Evolutionary conservation across 352 stramenopile species (phyloP), one percentile per base, ranked within the genome.

Genomic region (Pythium rhizo-oryzae): DNA sequence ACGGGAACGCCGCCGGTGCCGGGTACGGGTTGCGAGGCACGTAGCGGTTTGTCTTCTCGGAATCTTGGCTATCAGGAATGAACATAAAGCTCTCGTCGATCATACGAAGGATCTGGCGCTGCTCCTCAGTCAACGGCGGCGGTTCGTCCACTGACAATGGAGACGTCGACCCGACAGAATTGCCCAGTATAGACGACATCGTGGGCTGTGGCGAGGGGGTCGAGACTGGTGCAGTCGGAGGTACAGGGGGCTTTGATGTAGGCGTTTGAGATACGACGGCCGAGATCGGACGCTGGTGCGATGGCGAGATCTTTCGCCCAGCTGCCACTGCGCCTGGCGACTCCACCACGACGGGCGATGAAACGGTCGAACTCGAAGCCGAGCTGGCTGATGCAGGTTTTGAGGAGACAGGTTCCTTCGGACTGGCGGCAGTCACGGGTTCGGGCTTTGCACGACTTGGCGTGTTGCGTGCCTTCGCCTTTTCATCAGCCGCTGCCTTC

Each of bases 1-100:
- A 82, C 50, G 97, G 93, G 71, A 98, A 98, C 35, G 89, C 89
- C 39, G 90, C 75, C 3, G 93, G 96, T 7, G 89, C 96, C 62
- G 91, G 86, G 80, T 99, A 99, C 47, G 97, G 81, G 74, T 99
- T 99, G 25, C 95, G 90, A 33, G 97, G 97, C 25, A 96, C 87
- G 75, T 99, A 99, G 46, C 85, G 85, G 59, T 92, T 96, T 37
- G 78, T 76, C 72, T 92, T 93, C 67, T 98, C 92, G 24, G 88
- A 98, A 70, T 99, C 96, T 54, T 82, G 81, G 65, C 74, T 86
- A 57, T 90, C 87, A 11, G 96, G 94, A 52, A 97, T 94, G 72
- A 97, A 97, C 57, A 93, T 83, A 81, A 98, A 98, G 55, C 91
- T 94, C 69, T 93, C 85, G 71, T 96, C 87, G 59, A 93, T 91